A percentile compares a stretch with the other conserved stretches of the same genome.
Conservation (phyloP, 441 rosid genomes). For the Kokia cookei region DNA sequence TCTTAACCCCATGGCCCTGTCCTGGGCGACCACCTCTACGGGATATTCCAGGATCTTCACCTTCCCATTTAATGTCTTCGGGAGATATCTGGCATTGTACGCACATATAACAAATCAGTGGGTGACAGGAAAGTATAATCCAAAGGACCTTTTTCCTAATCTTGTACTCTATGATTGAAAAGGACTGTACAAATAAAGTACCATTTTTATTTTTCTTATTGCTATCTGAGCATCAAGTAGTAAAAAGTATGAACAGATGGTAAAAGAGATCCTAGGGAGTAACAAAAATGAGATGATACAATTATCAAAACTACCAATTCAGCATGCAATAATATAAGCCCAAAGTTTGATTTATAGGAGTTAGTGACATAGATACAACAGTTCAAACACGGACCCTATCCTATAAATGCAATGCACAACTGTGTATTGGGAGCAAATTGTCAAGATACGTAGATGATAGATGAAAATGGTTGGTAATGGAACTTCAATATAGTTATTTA, state of each 20-base stretch:
- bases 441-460: not conserved
- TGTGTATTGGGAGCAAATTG: not conserved
- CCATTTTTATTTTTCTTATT: not conserved
- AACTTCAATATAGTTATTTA: not conserved
- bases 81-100: conserved; percentile 58
- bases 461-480: not conserved
- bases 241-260: not conserved
- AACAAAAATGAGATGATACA: not conserved
- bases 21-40: conserved; percentile 85
- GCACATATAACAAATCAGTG: not conserved
- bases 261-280: not conserved
- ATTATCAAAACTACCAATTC: not conserved
- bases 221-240: not conserved
- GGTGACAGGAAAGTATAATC: not conserved
- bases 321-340: not conserved
- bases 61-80: conserved; percentile 93
- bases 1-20: conserved; percentile 74
- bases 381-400: not conserved
- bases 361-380: not conserved
- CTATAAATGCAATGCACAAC: not conserved
- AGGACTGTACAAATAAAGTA: not conserved
- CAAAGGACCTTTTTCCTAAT: not conserved
- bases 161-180: not conserved
- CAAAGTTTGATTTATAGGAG: not conserved
- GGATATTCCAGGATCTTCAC: conserved; percentile 66